Percentiles rank a stretch among this genome's conserved stretches.
phyloP scores from a whole-genome alignment of 163 green algal genomes.

The Coccomyxa subellipsoidea region DNA sequence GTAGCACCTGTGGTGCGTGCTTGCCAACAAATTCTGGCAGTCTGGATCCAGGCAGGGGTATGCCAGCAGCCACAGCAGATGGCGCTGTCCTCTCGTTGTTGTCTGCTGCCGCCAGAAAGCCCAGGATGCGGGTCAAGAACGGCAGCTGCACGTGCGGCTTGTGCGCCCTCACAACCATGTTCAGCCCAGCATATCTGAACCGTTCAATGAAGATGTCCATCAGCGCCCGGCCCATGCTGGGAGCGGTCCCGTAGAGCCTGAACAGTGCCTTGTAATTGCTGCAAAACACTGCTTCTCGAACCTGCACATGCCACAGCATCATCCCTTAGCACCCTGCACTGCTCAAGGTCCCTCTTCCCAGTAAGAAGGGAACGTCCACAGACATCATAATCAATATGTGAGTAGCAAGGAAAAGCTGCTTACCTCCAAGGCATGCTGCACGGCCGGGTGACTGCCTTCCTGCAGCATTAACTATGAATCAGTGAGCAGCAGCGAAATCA shows the following conservation, averaged over 20 bases:
- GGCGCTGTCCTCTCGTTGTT: not conserved
- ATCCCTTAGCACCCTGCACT: not conserved
- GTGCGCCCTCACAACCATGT: slow-evolving; percentile 62
- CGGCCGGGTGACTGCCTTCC: slow-evolving; percentile 25
- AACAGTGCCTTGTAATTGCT: slow-evolving; percentile 64
- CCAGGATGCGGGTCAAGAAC: not conserved
- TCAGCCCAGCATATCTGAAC: slow-evolving; percentile 64
- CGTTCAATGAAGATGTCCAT: slow-evolving; percentile 67
- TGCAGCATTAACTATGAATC: slow-evolving; percentile 13
- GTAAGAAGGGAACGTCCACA: not conserved
- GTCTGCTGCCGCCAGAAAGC: not conserved
- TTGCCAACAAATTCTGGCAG: slow-evolving; percentile 26
- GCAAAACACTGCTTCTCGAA: slow-evolving; percentile 48
- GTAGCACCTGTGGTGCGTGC: slow-evolving; percentile 25
- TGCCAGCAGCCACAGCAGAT: not conserved
- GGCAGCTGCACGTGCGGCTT: slow-evolving; percentile 47
- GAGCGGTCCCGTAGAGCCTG: slow-evolving; percentile 70
- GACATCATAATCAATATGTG: not conserved
- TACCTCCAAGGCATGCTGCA: not conserved
- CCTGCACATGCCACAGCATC: slow-evolving; percentile 53
- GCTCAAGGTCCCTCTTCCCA: too few species aligned
- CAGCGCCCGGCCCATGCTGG: slow-evolving; percentile 68
- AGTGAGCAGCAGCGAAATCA: not conserved
- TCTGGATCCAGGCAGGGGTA: slow-evolving; percentile 56
- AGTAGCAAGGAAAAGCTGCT: not conserved